These are phyloP conservation scores for Chlamydomonas sphaeroides DNA, from an alignment of 139 green algal genomes.

Conservation along the genomic window DNA sequence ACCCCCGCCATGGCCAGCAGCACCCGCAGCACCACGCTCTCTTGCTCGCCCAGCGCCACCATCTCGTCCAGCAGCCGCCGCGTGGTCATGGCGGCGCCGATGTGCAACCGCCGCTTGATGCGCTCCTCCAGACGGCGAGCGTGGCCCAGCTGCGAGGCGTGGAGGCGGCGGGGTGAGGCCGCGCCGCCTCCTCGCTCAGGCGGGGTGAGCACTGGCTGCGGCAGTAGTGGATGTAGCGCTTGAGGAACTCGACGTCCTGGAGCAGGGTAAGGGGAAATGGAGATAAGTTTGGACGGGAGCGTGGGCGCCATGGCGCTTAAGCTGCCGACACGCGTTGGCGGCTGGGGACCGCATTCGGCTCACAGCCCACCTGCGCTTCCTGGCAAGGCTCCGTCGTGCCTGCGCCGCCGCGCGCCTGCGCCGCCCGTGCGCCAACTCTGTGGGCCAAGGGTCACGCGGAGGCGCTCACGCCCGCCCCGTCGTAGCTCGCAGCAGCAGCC, in stretches of 20 bases:
- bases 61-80: slow-evolving; percentile 50
- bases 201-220: slow-evolving; percentile 80
- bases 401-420: not conserved
- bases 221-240: slow-evolving; percentile 95
- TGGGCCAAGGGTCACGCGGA: too few species aligned
- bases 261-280: too few species aligned
- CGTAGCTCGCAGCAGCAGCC: too few species aligned
- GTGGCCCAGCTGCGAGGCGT: slow-evolving; percentile 43
- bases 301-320: too few species aligned
- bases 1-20: slow-evolving; percentile 52
- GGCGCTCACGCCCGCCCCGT: too few species aligned
- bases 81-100: slow-evolving; percentile 53
- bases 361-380: slow-evolving; percentile 22
- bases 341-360: too few species aligned
- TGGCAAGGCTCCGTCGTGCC: not conserved
- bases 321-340: too few species aligned
- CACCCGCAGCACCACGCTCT: slow-evolving; percentile 55
- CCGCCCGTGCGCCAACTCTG: not conserved
- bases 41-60: slow-evolving; percentile 55
- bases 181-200: slow-evolving; percentile 74
- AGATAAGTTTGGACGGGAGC: too few species aligned
- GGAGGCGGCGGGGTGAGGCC: slow-evolving; percentile 86
- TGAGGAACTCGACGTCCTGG: slow-evolving; percentile 80
- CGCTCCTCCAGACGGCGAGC: slow-evolving; percentile 54
- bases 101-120: slow-evolving; percentile 48